These are phyloP conservation scores for Simmondsia chinensis DNA, from an alignment of 148 eudicot species.

Conservation along the genomic window DNA sequence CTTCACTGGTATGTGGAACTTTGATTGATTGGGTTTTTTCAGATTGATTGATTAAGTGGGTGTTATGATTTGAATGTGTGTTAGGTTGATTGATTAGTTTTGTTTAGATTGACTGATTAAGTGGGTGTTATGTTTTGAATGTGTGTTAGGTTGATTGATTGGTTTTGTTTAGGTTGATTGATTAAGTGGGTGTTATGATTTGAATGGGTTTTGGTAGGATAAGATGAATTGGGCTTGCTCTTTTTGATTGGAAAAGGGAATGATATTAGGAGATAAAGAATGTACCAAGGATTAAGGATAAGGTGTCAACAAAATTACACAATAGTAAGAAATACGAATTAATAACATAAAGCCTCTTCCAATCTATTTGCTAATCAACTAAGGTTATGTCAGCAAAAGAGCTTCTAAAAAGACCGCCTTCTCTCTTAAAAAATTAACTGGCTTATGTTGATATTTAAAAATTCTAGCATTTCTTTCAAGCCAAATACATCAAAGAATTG, in stretches of 20 bases:
- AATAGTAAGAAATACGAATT: too few relatives aligned
- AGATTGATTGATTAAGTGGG: not conserved
- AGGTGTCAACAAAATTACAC: too few relatives aligned
- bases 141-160: not conserved
- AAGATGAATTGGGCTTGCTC: not conserved
- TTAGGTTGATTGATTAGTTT: not conserved
- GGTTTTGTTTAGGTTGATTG: not conserved
- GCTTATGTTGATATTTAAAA: too few relatives aligned
- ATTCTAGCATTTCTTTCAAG: too few relatives aligned
- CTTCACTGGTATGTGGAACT: conserved; percentile 48
- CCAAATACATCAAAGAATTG: too few relatives aligned
- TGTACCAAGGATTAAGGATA: too few relatives aligned
- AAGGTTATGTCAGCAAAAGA: too few relatives aligned
- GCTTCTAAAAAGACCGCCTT: too few relatives aligned
- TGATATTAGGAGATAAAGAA: too few relatives aligned
- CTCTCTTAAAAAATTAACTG: too few relatives aligned
- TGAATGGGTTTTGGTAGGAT: not conserved
- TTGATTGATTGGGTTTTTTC: not conserved
- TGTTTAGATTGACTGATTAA: not conserved
- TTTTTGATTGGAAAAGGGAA: not conserved
- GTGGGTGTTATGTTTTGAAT: not conserved
- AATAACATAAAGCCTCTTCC: too few relatives aligned
- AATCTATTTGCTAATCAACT: too few relatives aligned
- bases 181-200: not conserved
- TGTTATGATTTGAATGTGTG: not conserved